Conservation (phyloP, 345 rosid genomes). For the Turnera subulata region DNA sequence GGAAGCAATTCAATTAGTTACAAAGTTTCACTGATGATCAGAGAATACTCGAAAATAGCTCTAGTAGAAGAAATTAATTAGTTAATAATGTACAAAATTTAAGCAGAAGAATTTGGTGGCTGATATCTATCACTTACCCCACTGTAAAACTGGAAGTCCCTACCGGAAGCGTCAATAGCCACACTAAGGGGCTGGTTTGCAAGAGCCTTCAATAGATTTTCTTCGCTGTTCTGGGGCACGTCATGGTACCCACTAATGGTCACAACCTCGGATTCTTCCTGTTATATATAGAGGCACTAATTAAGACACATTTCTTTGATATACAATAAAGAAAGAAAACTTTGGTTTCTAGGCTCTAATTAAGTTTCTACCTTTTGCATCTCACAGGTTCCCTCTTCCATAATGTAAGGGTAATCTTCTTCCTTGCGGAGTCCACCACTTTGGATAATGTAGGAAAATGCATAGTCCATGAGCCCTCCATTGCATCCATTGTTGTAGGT, state of each 20-base stretch:
- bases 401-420: constrained; percentile 27
- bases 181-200: constrained; percentile 31
- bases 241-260: constrained; percentile 28
- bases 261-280: constrained; percentile 18
- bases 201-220: constrained; percentile 25
- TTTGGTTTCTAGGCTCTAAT: no score
- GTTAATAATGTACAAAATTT: no score
- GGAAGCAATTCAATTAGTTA: no score
- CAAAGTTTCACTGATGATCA: no score
- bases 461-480: constrained; percentile 34
- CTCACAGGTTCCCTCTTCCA: constrained; percentile 31
- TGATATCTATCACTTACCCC: constrained; percentile 16
- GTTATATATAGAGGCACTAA: background rate
- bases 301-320: no score
- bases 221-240: constrained; percentile 27
- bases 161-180: constrained; percentile 32
- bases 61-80: no score
- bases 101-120: no score
- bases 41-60: no score
- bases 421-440: constrained; percentile 28
- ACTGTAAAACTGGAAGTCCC: constrained; percentile 30
- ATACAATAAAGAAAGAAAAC: no score
- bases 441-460: constrained; percentile 21
- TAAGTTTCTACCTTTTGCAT: constrained; percentile 15
- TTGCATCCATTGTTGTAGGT: constrained; percentile 22